Evolutionary conservation across 805 yeast genomes (phyloP).

Genomic region (Pichia paraexigua): DNA sequence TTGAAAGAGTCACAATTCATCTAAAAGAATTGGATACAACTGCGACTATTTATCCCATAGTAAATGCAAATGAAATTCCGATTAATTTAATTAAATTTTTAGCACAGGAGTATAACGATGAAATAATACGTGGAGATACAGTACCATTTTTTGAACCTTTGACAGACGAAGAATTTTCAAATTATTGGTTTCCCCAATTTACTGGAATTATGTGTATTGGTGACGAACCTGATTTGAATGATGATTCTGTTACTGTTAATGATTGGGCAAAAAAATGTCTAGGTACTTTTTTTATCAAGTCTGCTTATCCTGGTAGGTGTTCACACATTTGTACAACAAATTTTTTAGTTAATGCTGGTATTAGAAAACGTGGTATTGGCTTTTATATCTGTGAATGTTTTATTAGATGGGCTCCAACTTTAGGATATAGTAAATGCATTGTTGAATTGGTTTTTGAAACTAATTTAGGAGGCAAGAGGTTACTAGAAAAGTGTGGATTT

Average conservation of each 20-base stretch:
- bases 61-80: slow-evolving; percentile 61
- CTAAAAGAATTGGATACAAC: slow-evolving; percentile 85
- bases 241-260: slow-evolving; percentile 33
- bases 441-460: slow-evolving; percentile 86
- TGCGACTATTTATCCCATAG: slow-evolving; percentile 87
- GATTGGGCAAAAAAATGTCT: slow-evolving; percentile 92
- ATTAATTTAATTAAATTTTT: slow-evolving; percentile 70
- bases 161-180: slow-evolving; percentile 66
- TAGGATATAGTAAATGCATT: slow-evolving; percentile 79
- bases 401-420: slow-evolving; percentile 81
- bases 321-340: slow-evolving; percentile 90
- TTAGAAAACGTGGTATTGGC: slow-evolving; percentile 89
- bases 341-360: slow-evolving; percentile 86
- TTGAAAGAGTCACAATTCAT: slow-evolving; percentile 66
- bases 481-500: slow-evolving; percentile 71
- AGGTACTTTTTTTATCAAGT: slow-evolving; percentile 78
- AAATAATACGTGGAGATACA: slow-evolving; percentile 81
- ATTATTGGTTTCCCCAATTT: slow-evolving; percentile 82
- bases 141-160: slow-evolving; percentile 79
- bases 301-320: slow-evolving; percentile 88
- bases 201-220: slow-evolving; percentile 79
- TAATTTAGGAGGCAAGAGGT: slow-evolving; percentile 71
- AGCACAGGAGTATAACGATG: slow-evolving; percentile 90
- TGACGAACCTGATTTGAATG: slow-evolving; percentile 43
- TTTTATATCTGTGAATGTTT: slow-evolving; percentile 75